Evolutionary conservation across 129 eudicot genomes (phyloP).

Genomic region (Logfia minima): DNA sequence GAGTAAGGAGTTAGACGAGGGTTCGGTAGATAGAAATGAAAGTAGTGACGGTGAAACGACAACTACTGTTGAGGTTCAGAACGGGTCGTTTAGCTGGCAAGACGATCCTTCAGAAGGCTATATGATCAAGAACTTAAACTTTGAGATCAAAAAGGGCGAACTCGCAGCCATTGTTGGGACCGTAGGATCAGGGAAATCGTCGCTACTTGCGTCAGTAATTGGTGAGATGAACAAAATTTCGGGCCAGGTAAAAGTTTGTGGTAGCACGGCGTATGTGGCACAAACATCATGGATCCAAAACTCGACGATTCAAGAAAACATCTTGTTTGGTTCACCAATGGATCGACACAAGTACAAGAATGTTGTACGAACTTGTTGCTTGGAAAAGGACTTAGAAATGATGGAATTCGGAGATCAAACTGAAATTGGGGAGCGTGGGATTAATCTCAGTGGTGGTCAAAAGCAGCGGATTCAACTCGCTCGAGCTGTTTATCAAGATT

Average conservation of each 20-base stretch:
- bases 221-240: constrained; percentile 62
- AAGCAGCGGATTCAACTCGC: constrained; percentile 88
- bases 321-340: constrained; percentile 60
- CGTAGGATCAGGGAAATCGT: constrained; percentile 76
- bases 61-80: constrained; percentile 54
- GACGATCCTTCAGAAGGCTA: constrained; percentile 56
- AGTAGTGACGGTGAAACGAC: constrained; percentile 32
- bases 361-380: constrained; percentile 48
- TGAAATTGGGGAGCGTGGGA: constrained; percentile 89
- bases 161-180: constrained; percentile 69
- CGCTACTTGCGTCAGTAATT: constrained; percentile 49
- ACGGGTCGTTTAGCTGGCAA: constrained; percentile 85
- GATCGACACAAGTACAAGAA: constrained; percentile 42
- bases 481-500: constrained; percentile 81
- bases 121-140: constrained; percentile 42
- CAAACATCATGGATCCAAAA: constrained; percentile 79
- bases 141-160: constrained; percentile 57
- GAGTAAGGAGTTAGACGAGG: constrained; percentile 71
- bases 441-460: constrained; percentile 91
- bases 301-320: constrained; percentile 61
- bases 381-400: constrained; percentile 62
- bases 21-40: constrained; percentile 57
- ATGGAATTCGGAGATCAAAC: constrained; percentile 73
- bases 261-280: constrained; percentile 64
- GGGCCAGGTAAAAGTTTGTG: constrained; percentile 46